Evolutionary conservation across 306 rosid species (phyloP), one percentile per base, ranked within the genome.

Genomic region (Potentilla sterilis): DNA sequence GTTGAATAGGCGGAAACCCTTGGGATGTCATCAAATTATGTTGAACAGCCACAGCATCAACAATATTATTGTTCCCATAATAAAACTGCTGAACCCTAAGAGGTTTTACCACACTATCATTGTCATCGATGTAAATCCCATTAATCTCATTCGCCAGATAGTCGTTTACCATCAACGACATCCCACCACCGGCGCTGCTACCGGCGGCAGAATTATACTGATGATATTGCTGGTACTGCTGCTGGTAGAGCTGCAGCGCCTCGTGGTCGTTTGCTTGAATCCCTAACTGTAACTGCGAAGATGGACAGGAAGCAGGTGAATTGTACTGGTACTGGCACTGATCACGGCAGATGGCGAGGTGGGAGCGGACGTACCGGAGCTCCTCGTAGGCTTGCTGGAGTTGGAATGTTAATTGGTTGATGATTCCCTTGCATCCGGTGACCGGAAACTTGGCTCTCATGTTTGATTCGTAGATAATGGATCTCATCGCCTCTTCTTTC

Each of bases 401-500:
- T 48, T 49, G 72, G 19, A 3, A 2, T 1, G 51, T 28, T 1
- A 86, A 69, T 6, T 22, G 57, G 52, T 15, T 8, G 1, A 77
- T 69, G 38, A 85, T 55, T 0, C 86, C 91, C 3, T 67, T 57
- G 11, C 89, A 87, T 0, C 96, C 96, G 0, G 28, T 13, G 18
- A 81, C 74, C 0, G 93, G 93, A 9, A 42, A 84, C 15, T 34
- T 38, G 0, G 83, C 82, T 0, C 93, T 82, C 75, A 88, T 83
- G 5, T 86, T 77, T 0, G 93, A 87, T 34, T 91, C 90, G 59
- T 69, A 87, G 2, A 87, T 83, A 2, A 91, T 87, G 0, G 93
- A 91, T n/a, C 69, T 44, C 96, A 91, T 91, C 0, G 92, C 84
- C 22, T 88, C 91, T 4, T 82, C 84, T 3, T 62, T 73, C 7